phyloP scores from a whole-genome alignment of 306 rosid species.

The Castanopsis chinensis region DNA sequence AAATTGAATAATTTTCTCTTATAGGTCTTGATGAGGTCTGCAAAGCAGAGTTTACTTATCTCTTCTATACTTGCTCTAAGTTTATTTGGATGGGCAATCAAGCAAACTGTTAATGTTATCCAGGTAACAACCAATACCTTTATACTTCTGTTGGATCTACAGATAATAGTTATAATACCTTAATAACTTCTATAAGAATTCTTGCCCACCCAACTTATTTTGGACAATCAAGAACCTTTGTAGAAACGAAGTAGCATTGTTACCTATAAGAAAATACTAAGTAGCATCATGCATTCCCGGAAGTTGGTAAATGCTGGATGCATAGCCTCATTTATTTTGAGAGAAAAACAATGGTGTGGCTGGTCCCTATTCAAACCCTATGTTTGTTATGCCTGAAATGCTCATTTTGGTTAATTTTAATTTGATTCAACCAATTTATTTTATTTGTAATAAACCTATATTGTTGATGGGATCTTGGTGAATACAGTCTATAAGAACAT shows the following conservation, averaged over 20 bases:
- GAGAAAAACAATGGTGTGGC: background rate
- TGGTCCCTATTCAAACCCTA: background rate
- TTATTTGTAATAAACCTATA: background rate
- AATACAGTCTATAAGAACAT: background rate
- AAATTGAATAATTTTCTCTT: conserved; percentile 15
- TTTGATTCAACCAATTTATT: background rate
- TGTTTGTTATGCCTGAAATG: background rate
- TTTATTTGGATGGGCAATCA: conserved; percentile 91
- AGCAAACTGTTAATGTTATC: conserved; percentile 77
- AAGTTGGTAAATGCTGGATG: background rate
- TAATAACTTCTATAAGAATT: background rate
- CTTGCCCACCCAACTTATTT: background rate
- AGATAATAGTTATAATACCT: background rate
- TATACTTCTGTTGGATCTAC: background rate
- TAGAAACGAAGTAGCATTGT: background rate
- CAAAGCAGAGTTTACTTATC: conserved; percentile 44
- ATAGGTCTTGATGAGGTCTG: conserved; percentile 64
- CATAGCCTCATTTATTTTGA: background rate
- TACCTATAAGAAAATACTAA: too few relatives aligned
- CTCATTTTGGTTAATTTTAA: background rate
- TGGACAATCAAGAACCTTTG: background rate
- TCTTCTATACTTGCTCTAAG: conserved; percentile 52
- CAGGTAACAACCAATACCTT: conserved; percentile 51
- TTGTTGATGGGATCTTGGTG: background rate
- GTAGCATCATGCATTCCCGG: background rate